These are phyloP conservation scores for Chlorella ohadii DNA, from an alignment of 139 green algal species.

Conservation along the genomic window DNA sequence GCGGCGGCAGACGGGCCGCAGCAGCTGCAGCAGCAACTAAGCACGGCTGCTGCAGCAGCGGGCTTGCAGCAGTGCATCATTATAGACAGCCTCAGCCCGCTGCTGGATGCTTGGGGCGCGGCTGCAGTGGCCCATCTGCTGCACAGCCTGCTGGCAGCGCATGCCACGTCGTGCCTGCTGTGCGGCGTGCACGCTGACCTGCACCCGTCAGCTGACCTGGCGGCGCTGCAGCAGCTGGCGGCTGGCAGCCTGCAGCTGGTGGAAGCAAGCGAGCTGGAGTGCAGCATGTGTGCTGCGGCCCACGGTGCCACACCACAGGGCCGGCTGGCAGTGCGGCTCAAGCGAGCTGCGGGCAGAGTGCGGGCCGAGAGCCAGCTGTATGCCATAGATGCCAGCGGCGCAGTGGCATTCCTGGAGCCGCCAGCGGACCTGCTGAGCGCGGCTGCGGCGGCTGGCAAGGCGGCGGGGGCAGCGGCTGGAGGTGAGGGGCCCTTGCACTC, in stretches of 20 bases:
- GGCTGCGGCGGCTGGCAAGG: not conserved
- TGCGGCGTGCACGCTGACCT: conserved; percentile 37
- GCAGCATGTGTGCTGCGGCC: not conserved
- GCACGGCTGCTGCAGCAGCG: not conserved
- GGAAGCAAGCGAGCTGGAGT: conserved; percentile 3
- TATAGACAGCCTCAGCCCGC: conserved; percentile 18
- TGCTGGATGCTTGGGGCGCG: conserved; percentile 7
- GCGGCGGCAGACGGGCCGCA: not conserved
- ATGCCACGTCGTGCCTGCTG: conserved; percentile 21
- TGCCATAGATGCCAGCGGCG: not conserved
- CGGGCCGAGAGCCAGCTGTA: conserved; percentile 29
- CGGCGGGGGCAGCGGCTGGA: not conserved
- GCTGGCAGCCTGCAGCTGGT: conserved; percentile 2
- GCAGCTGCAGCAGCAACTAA: conserved; percentile 4
- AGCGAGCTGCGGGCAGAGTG: conserved; percentile 9
- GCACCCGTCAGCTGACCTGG: not conserved
- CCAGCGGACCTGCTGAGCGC: not conserved
- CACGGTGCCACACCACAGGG: not conserved
- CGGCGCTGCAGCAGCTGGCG: conserved; percentile 16
- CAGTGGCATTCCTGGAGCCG: not conserved
- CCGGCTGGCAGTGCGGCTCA: conserved; percentile 8
- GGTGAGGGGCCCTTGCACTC: not conserved
- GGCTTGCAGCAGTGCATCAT: not conserved
- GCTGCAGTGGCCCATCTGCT: conserved; percentile 8
- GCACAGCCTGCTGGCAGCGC: not conserved